Base-by-base conservation (phyloP, 306 rosid species). In the Oemleria cerasiformis region DNA sequence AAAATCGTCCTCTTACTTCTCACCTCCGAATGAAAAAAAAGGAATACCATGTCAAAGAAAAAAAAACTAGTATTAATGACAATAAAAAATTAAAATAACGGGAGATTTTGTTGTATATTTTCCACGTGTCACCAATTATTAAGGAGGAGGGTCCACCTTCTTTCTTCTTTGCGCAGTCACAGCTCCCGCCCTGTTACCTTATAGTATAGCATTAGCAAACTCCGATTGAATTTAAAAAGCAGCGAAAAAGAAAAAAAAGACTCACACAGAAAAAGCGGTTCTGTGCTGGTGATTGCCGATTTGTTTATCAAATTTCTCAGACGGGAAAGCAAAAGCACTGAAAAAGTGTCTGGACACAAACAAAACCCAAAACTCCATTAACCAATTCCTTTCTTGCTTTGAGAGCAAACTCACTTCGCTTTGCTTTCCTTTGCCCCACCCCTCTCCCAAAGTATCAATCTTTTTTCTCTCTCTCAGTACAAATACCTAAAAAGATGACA, bases 361-460 rank as follows among this genome's bases (percentile, higher is more conserved):
- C 61, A 40, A 67, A 39, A 23, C 41, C 50, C 6, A 41, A 63
- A 39, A 9, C 60, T 54, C 63, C 3, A 38, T 15, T 17, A 60
- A 44, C 78, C 70, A 70, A 78, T 88, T 81, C 90, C 77, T 83
- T 84, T 80, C 96, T 85, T 92, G 80, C 74, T 53, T 66, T 55
- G 75, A 7, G 90, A 84, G 90, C 90, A 86, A 88, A 65, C 73
- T 68, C 64, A 49, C 55, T 49, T 16, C 23, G 39, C 64, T 14
- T 59, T 30, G 41, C 19, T 10, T 58, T 59, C 67, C 65, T 59
- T 82, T 85, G 76, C 80, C 85, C 84, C 75, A 79, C 86, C 60
- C 59, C 86, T 23, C 88, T 81, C 86, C 87, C 96, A 85, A 90
- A 90, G 96, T 81, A 86, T 85, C 85, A n/a, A 42, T 19, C 9